Base-by-base conservation (phyloP, 2,329 filamentous ascomycete genomes). In the Pyrenophora tritici-repentis region DNA sequence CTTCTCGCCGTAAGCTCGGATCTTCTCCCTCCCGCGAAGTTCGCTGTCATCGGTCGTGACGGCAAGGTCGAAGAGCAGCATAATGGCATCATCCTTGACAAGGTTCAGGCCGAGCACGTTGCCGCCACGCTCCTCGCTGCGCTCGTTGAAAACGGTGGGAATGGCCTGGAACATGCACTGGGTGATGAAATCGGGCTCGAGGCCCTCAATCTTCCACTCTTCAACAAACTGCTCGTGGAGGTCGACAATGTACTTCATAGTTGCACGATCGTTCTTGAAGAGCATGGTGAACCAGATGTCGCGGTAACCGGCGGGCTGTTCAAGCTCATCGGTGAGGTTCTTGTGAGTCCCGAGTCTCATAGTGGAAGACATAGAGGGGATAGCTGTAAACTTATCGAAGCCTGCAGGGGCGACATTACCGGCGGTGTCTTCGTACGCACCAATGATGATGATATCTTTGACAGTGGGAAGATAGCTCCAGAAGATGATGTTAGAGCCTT, bases 41-140 rank as follows among this genome's bases (percentile, higher is more conserved):
- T 67, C 59, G 8, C 46, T 35, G 4, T 62, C 61, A 7, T 48
- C 45, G 4, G 26, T 46, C 22, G 60, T 60, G 36, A 63, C 60
- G 14, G 59, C 56, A 36, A 62, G 56, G 20, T 56, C 14, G 41
- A 57, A 58, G 7, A 65, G 42, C 2, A 62, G 56, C 54, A 66
- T 63, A 18, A 69, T 43, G 13, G 58, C 47, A 34, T 69, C 66
- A 1, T 49, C 53, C 7, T 39, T 47, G 3, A 55, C 44, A 6
- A 41, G 36, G 29, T 69, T 61, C 4, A 69, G 36, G 20, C 66
- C 65, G 4, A 69, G 47, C 13, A 69, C 55, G 24, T 69, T 69
- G 9, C 63, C 65, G n/a, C 65, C 65, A 9, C 55, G 56, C 42
- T 50, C 57, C 12, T 45, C 43, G 17, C 55, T 58, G 42, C 60